Conservation (phyloP, 495 filamentous ascomycete genomes). For the Zalerion maritima region DNA sequence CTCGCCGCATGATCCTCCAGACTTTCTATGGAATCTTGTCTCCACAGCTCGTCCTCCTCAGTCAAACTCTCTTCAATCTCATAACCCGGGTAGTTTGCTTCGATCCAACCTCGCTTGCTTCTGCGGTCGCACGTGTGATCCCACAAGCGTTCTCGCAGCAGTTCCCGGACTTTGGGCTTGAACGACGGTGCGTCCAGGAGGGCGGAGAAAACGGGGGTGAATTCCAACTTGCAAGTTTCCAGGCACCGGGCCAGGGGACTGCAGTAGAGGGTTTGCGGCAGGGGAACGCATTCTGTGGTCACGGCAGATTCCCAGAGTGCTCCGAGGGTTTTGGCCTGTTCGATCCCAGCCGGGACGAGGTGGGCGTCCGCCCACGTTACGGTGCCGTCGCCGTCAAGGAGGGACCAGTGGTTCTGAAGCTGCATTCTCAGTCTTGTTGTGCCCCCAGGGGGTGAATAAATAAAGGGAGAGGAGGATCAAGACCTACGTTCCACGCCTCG, state of each 20-base stretch:
- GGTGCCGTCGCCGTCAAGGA: conserved; percentile 50
- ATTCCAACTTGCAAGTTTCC: conserved; percentile 48
- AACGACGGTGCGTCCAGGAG: conserved; percentile 35
- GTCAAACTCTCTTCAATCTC: conserved; percentile 47
- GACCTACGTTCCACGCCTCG: conserved; percentile 18
- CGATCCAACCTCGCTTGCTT: conserved; percentile 40
- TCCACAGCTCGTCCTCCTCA: conserved; percentile 49
- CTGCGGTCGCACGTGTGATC: conserved; percentile 72
- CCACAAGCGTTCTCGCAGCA: conserved; percentile 55
- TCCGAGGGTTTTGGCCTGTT: conserved; percentile 47
- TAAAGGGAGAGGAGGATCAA: neutral
- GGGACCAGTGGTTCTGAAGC: conserved; percentile 45
- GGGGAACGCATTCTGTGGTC: conserved; percentile 37
- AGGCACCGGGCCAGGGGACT: conserved; percentile 56
- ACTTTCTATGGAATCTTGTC: conserved; percentile 16
- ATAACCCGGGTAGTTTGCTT: conserved; percentile 40
- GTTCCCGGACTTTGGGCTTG: conserved; percentile 51
- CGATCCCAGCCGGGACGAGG: conserved; percentile 43
- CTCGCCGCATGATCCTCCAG: conserved; percentile 12
- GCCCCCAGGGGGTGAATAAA: no score
- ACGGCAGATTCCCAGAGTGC: conserved; percentile 48
- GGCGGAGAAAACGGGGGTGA: conserved; percentile 25
- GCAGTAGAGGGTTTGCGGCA: conserved; percentile 51
- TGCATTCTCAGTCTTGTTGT: no score
- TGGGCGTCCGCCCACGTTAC: conserved; percentile 55